Conservation (phyloP, 139 green algal species). For the Chlamydomonas schloesseri region DNA sequence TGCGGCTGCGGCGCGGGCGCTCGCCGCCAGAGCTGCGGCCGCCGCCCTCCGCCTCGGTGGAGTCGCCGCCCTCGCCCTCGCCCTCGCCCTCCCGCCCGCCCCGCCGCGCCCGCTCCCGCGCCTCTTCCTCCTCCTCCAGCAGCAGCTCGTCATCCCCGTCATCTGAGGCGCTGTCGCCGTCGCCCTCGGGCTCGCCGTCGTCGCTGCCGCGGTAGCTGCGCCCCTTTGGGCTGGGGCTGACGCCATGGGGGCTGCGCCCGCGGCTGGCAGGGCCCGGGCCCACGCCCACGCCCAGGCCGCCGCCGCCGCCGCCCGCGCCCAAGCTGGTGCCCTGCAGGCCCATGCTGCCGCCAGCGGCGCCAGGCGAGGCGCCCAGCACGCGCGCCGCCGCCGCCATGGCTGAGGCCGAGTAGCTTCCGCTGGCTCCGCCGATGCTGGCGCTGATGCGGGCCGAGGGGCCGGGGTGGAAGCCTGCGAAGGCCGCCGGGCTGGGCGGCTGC, state of each 20-base stretch:
- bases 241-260: too few relatives aligned
- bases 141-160: background rate
- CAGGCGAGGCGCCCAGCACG: too few relatives aligned
- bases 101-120: background rate
- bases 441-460: background rate
- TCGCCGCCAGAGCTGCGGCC: background rate
- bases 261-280: too few relatives aligned
- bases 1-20: background rate
- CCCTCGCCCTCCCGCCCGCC: background rate
- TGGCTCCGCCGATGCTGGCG: background rate
- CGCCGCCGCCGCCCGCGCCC: too few relatives aligned
- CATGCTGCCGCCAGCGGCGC: too few relatives aligned
- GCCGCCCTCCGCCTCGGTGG: background rate
- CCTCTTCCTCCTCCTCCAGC: constrained; percentile 45
- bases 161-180: background rate
- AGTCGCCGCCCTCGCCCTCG: background rate
- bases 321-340: too few relatives aligned
- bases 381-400: too few relatives aligned
- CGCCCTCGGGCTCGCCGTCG: constrained; percentile 2
- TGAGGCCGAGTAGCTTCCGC: too few relatives aligned
- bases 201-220: background rate
- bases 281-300: too few relatives aligned
- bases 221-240: too few relatives aligned
- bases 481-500: background rate
- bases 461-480: background rate